Evolutionary conservation across 2,329 filamentous ascomycete species (phyloP).

Genomic region (Eutypa lata): DNA sequence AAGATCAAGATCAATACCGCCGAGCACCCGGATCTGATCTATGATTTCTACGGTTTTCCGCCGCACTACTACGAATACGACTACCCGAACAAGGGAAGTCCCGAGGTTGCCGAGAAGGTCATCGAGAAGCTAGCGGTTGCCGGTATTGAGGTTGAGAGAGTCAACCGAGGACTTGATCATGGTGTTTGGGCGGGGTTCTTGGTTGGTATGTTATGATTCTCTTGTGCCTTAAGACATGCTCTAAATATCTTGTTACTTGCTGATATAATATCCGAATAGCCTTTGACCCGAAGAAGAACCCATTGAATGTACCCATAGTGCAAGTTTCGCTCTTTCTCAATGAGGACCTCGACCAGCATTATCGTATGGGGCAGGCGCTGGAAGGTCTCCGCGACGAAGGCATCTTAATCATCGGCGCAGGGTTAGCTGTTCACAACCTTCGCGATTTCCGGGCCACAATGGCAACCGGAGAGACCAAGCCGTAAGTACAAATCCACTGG

Average conservation of each 20-base stretch:
- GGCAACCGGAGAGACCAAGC: conserved; percentile 5
- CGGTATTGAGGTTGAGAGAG: conserved; percentile 50
- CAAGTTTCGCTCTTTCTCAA: conserved; percentile 55
- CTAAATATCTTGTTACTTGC: no score
- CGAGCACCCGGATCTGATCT: conserved; percentile 53
- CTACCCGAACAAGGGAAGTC: conserved; percentile 56
- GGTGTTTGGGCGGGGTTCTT: conserved; percentile 60
- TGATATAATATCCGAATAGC: conserved; percentile 25
- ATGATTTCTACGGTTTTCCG: conserved; percentile 64
- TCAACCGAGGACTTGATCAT: conserved; percentile 59
- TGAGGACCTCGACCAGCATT: conserved; percentile 52
- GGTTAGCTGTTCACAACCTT: conserved; percentile 56
- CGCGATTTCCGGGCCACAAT: conserved; percentile 23
- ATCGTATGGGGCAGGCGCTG: conserved; percentile 51
- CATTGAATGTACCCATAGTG: conserved; percentile 52
- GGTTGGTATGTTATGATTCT: conserved; percentile 12
- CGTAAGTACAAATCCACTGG: conserved; percentile 5
- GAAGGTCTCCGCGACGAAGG: conserved; percentile 52
- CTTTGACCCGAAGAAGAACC: conserved; percentile 48
- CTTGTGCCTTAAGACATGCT: no score
- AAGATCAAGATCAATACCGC: conserved; percentile 55
- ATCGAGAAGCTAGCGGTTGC: conserved; percentile 42
- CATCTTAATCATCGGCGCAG: conserved; percentile 54
- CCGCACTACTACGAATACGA: conserved; percentile 56
- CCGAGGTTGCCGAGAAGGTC: conserved; percentile 49